These are phyloP conservation scores for Colletotrichum sp. DNA, from an alignment of 2,329 filamentous ascomycete species.

Conservation along the genomic window DNA sequence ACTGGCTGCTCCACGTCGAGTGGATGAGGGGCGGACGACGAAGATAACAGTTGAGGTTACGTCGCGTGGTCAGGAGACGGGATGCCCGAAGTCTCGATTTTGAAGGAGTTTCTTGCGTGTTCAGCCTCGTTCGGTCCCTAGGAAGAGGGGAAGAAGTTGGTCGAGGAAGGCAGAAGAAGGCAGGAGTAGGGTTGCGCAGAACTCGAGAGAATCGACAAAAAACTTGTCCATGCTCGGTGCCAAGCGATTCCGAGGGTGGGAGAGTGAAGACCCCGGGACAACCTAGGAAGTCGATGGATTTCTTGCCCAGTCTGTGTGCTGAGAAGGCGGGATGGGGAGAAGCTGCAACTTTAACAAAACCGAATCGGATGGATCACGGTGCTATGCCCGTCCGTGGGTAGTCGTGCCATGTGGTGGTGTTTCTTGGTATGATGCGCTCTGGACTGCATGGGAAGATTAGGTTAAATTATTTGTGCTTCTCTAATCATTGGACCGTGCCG, in stretches of 20 bases:
- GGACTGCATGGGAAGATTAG: neutral
- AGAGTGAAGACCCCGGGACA: neutral
- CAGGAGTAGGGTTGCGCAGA: neutral
- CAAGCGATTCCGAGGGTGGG: neutral
- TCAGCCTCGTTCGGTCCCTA: neutral
- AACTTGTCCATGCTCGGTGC: neutral
- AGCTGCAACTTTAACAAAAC: neutral
- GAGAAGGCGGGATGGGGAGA: neutral
- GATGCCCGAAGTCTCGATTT: neutral
- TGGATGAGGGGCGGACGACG: slow-evolving; percentile 1
- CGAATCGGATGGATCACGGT: neutral
- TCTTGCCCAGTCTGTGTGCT: neutral
- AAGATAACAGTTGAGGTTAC: slow-evolving; percentile 17
- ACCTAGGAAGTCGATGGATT: neutral
- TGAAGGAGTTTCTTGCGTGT: neutral
- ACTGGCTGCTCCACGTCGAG: slow-evolving; percentile 13
- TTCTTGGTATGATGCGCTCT: neutral
- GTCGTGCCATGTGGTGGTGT: neutral
- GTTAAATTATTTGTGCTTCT: neutral
- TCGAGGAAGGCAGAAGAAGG: neutral
- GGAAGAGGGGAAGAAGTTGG: neutral
- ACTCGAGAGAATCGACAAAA: neutral
- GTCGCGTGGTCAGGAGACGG: slow-evolving; percentile 5
- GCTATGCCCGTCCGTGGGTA: neutral
- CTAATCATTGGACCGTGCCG: neutral